These are phyloP conservation scores for Rhodotorula sp. DNA, from an alignment of 1,284 basidiomycete species.

Conservation along the genomic window DNA sequence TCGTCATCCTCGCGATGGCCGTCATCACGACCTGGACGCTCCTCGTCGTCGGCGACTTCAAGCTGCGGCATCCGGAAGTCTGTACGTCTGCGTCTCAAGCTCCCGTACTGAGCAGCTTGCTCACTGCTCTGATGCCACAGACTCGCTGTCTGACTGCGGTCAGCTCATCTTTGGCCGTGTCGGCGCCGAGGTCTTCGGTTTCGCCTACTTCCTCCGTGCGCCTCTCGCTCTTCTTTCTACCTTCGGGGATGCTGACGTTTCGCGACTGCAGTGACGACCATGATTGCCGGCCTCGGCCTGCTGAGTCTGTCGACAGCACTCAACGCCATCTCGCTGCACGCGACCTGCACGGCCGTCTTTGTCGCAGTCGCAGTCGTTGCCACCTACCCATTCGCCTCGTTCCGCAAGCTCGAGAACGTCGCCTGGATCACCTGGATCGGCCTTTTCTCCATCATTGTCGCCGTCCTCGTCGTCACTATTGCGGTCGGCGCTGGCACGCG, in stretches of 20 bases:
- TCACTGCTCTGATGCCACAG: neutral
- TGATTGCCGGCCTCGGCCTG: constrained; percentile 26
- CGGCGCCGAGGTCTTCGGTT: constrained; percentile 6
- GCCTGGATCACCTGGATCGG: constrained; percentile 51
- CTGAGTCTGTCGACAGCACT: constrained; percentile 50
- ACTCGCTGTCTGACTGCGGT: constrained; percentile 9
- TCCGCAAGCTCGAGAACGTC: constrained; percentile 50
- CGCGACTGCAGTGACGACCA: neutral
- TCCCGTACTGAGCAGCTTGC: neutral
- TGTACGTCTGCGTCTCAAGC: neutral
- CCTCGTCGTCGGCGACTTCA: constrained; percentile 10
- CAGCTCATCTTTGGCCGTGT: neutral
- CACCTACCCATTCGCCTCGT: constrained; percentile 46
- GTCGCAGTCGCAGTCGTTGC: constrained; percentile 31
- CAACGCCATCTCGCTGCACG: constrained; percentile 49
- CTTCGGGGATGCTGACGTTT: neutral
- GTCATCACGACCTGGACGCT: neutral
- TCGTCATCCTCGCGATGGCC: constrained; percentile 5
- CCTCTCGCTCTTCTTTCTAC: neutral
- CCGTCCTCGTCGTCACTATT: constrained; percentile 52
- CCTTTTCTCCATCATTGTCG: constrained; percentile 31
- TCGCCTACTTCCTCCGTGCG: constrained; percentile 7
- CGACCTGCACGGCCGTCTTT: constrained; percentile 38
- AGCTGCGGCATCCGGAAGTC: constrained; percentile 7
- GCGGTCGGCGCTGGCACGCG: constrained; percentile 58